Evolutionary conservation across 139 green algal genomes (phyloP).

Genomic region (Tetraselmis striata): DNA sequence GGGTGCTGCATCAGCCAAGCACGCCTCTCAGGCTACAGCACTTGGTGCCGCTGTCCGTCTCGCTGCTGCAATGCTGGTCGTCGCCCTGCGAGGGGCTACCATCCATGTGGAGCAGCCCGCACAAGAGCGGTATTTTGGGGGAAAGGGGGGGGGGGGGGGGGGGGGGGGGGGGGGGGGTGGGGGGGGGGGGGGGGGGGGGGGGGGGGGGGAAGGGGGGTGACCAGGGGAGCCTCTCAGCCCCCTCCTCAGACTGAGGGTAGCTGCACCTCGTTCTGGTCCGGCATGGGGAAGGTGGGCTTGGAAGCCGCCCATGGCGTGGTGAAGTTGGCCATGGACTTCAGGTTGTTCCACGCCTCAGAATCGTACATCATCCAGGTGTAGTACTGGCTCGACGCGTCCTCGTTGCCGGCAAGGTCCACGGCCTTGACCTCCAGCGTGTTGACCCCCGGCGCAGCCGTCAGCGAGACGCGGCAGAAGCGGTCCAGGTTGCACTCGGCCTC

Average conservation of each 20-base stretch:
- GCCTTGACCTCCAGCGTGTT: background rate
- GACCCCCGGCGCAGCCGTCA: background rate
- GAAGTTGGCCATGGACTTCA: background rate
- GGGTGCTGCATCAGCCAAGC: background rate
- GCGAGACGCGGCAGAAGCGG: background rate
- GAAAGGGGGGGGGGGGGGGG: background rate
- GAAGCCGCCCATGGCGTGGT: background rate
- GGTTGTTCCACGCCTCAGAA: background rate
- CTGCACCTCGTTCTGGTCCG: background rate
- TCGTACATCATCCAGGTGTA: background rate
- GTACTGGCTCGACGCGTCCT: background rate
- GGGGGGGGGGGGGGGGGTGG: too few relatives aligned
- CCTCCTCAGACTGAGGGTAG: background rate
- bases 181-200: too few relatives aligned
- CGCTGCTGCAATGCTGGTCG: too few relatives aligned
- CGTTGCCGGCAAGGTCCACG: background rate
- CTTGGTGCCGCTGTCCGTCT: background rate
- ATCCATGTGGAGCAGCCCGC: background rate
- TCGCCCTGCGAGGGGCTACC: background rate
- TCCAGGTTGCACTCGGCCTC: background rate
- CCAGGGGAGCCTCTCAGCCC: background rate
- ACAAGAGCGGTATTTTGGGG: background rate
- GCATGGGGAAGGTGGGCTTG: background rate
- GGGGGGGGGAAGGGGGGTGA: background rate
- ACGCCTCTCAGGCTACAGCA: background rate